Conservation (phyloP, 345 rosid species). For the Isatis tinctoria region DNA sequence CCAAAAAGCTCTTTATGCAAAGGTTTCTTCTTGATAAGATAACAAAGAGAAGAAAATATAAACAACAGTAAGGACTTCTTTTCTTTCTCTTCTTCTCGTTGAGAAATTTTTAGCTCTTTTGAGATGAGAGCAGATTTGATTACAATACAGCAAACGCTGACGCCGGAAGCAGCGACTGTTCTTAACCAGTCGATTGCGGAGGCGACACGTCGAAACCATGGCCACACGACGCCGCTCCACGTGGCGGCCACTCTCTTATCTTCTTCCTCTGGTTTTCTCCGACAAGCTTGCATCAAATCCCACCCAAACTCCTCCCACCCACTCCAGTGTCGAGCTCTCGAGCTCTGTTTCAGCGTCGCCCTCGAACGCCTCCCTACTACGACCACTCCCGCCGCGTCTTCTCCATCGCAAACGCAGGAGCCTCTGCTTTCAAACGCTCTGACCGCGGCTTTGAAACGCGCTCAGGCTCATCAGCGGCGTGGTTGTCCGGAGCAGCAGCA, state of each 20-base stretch:
- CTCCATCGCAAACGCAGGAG: conserved; percentile 36
- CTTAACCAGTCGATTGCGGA: conserved; percentile 86
- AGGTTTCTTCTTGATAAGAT: conserved; percentile 22
- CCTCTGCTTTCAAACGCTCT: conserved; percentile 95
- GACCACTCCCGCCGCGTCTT: conserved; percentile 37
- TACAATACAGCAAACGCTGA: conserved; percentile 96
- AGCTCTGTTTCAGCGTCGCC: conserved; percentile 99
- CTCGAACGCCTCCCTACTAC: conserved; percentile 86
- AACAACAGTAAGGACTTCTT: background rate
- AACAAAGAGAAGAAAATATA: background rate
- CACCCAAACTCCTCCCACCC: conserved; percentile 99
- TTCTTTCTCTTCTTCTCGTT: background rate
- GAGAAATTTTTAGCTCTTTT: background rate
- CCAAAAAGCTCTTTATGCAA: conserved; percentile 22
- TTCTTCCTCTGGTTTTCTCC: conserved; percentile 80
- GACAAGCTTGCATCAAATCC: conserved; percentile 96
- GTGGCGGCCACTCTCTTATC: conserved; percentile 88
- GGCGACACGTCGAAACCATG: conserved; percentile 86
- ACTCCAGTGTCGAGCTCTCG: conserved; percentile 96
- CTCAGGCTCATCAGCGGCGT: conserved; percentile 97
- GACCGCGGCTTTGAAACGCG: conserved; percentile 96
- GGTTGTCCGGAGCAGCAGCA: conserved; percentile 99
- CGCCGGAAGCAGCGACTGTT: conserved; percentile 93
- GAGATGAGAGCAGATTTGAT: conserved; percentile 90
- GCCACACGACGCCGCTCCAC: conserved; percentile 94